Conservation (phyloP, 805 yeast species). For the Schwanniomyces pseudopolymorphus region DNA sequence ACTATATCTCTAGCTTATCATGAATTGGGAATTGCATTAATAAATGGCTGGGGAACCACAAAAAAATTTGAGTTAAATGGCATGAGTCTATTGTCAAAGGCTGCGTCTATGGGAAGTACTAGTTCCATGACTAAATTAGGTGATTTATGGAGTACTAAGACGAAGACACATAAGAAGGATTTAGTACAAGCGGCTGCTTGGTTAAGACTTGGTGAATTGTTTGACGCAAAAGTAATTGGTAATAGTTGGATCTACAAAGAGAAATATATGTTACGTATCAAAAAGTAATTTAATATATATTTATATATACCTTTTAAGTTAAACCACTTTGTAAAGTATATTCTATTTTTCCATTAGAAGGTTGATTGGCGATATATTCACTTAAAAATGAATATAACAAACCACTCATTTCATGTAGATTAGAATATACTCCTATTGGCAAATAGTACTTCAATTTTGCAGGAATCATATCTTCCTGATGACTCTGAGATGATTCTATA, state of each 20-base stretch:
- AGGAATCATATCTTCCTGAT: slow-evolving; percentile 19
- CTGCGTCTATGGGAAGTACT: slow-evolving; percentile 65
- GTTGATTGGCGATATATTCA: slow-evolving; percentile 23
- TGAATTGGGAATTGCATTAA: slow-evolving; percentile 59
- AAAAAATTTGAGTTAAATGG: slow-evolving; percentile 56
- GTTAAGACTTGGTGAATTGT: slow-evolving; percentile 62
- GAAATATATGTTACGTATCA: slow-evolving; percentile 44
- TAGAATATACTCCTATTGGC: slow-evolving; percentile 38
- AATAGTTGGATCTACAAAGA: slow-evolving; percentile 75
- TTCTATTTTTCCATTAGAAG: slow-evolving; percentile 4
- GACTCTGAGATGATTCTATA: slow-evolving; percentile 9
- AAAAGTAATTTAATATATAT: neutral
- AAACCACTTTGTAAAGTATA: slow-evolving; percentile 13
- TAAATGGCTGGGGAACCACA: slow-evolving; percentile 55
- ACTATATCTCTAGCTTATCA: slow-evolving; percentile 51
- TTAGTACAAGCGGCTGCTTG: slow-evolving; percentile 64
- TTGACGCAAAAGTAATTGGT: slow-evolving; percentile 62
- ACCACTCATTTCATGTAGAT: slow-evolving; percentile 30
- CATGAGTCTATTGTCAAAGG: slow-evolving; percentile 56
- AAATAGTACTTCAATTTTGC: slow-evolving; percentile 26
- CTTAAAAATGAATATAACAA: slow-evolving; percentile 27
- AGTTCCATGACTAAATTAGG: slow-evolving; percentile 74
- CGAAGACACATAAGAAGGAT: slow-evolving; percentile 57
- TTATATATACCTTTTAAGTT: slow-evolving; percentile 1
- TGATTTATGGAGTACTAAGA: slow-evolving; percentile 60